phyloP scores from a whole-genome alignment of 2,329 filamentous ascomycete genomes.

The Didymella exigua region DNA sequence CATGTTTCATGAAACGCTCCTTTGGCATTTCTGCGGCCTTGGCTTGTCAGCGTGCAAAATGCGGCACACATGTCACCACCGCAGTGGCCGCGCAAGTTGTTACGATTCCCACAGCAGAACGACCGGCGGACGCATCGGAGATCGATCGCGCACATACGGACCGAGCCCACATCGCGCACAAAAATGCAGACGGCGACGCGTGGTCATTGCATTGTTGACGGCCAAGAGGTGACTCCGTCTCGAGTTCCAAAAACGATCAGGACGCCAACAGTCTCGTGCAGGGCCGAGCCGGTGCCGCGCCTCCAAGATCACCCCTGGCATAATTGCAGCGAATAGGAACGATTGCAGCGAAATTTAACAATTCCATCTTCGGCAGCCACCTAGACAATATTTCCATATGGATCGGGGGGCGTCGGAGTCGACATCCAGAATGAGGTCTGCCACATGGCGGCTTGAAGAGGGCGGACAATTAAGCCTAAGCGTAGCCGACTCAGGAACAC shows the following conservation, averaged over 20 bases:
- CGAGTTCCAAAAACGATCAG: constrained; percentile 20
- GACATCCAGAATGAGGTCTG: not conserved
- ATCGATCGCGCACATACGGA: constrained; percentile 1
- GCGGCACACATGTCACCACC: constrained; percentile 5
- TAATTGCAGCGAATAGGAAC: constrained; percentile 19
- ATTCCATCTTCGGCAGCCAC: constrained; percentile 25
- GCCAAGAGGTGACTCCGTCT: constrained; percentile 15
- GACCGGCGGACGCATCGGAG: not conserved
- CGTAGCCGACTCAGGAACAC: not conserved
- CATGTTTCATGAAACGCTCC: constrained; percentile 36
- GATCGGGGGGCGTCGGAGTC: constrained; percentile 12
- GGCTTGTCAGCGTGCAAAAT: constrained; percentile 11
- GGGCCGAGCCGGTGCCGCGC: constrained; percentile 34
- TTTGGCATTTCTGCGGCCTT: constrained; percentile 16
- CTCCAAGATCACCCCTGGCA: constrained; percentile 19
- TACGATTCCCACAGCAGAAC: not conserved
- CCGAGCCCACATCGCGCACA: not conserved
- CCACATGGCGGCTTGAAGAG: constrained; percentile 1
- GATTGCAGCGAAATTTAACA: constrained; percentile 9
- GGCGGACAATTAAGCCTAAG: not conserved
- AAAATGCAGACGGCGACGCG: constrained; percentile 11
- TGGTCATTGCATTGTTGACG: constrained; percentile 30
- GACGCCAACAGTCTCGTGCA: constrained; percentile 25
- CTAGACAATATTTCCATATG: constrained; percentile 14
- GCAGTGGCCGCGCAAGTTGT: not conserved